Percentiles rank a stretch among this genome's conserved stretches.
Evolutionary conservation across 2,329 filamentous ascomycete species (phyloP).

Genomic region (Hypocreales sp.): DNA sequence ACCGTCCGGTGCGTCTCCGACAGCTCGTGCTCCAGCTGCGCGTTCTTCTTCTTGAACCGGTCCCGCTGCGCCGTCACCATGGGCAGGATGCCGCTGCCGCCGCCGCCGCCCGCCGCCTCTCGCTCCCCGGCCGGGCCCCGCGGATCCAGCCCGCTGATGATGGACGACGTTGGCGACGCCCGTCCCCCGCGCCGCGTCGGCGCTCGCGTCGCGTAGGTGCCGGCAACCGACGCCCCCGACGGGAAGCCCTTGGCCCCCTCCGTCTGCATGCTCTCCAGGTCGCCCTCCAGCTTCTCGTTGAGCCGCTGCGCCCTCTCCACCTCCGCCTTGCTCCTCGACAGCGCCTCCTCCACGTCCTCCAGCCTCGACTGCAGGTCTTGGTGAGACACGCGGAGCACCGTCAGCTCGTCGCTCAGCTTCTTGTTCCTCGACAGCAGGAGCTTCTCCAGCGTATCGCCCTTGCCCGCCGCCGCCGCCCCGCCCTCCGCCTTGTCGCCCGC

Average conservation of each 20-base stretch:
- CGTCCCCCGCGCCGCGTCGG: constrained; percentile 51
- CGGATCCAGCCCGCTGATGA: constrained; percentile 91
- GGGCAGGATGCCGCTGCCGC: constrained; percentile 78
- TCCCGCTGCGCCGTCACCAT: constrained; percentile 98
- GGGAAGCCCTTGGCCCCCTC: constrained; percentile 74
- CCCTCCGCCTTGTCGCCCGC: constrained; percentile 21
- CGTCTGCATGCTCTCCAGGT: constrained; percentile 74
- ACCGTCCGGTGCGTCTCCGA: constrained; percentile 71
- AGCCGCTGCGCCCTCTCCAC: constrained; percentile 73
- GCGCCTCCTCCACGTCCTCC: constrained; percentile 66
- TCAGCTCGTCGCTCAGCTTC: constrained; percentile 87
- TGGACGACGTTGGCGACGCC: constrained; percentile 86
- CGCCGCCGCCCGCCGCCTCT: constrained; percentile 55
- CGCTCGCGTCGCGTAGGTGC: constrained; percentile 61
- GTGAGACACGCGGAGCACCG: constrained; percentile 82
- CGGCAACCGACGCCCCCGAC: constrained; percentile 81
- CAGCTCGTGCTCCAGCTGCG: constrained; percentile 78
- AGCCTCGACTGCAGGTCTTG: constrained; percentile 76
- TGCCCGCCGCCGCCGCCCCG: constrained; percentile 13
- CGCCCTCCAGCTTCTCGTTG: constrained; percentile 80
- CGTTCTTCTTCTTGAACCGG: constrained; percentile 92
- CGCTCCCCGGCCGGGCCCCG: constrained; percentile 29
- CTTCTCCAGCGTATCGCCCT: constrained; percentile 76
- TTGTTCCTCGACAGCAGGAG: constrained; percentile 87
- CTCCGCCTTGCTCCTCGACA: constrained; percentile 70